phyloP scores from a whole-genome alignment of 2,329 filamentous ascomycete genomes.

The Elsinoe batatas region DNA sequence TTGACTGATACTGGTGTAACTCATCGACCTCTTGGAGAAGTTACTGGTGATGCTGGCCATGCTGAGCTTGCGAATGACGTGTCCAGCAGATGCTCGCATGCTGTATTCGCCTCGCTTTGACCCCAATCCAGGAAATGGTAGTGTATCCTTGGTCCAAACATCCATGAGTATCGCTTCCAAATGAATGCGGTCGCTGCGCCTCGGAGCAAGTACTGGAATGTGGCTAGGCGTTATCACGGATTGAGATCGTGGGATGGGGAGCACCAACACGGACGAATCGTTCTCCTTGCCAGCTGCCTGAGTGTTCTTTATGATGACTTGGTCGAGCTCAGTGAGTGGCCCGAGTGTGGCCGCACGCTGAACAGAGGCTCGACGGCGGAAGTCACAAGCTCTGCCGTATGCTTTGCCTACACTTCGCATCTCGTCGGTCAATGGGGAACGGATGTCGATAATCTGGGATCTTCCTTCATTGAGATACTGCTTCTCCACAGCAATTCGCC shows the following conservation, averaged over 20 bases:
- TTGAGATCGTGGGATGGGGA: conserved; percentile 65
- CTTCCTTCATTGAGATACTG: conserved; percentile 42
- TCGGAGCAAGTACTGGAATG: conserved; percentile 61
- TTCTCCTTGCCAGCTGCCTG: conserved; percentile 51
- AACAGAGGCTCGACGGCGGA: conserved; percentile 63
- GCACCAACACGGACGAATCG: conserved; percentile 34
- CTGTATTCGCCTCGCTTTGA: conserved; percentile 57
- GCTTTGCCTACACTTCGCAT: conserved; percentile 66
- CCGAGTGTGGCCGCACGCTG: conserved; percentile 68
- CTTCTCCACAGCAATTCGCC: conserved; percentile 40
- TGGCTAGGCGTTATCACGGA: conserved; percentile 63
- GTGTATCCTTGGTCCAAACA: conserved; percentile 70
- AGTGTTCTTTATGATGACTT: conserved; percentile 82
- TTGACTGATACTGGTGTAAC: conserved; percentile 33
- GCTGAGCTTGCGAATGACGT: conserved; percentile 80
- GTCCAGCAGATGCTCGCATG: conserved; percentile 69
- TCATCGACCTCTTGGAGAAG: conserved; percentile 62
- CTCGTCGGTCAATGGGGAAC: conserved; percentile 56
- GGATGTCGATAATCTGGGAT: conserved; percentile 41
- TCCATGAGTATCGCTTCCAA: conserved; percentile 66
- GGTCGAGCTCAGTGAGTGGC: conserved; percentile 55
- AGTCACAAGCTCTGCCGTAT: conserved; percentile 59
- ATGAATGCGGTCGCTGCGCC: conserved; percentile 64
- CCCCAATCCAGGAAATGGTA: conserved; percentile 78
- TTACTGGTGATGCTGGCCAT: conserved; percentile 68